Base-by-base conservation (phyloP, 2,329 filamentous ascomycete genomes). In the Penicillium sp. region DNA sequence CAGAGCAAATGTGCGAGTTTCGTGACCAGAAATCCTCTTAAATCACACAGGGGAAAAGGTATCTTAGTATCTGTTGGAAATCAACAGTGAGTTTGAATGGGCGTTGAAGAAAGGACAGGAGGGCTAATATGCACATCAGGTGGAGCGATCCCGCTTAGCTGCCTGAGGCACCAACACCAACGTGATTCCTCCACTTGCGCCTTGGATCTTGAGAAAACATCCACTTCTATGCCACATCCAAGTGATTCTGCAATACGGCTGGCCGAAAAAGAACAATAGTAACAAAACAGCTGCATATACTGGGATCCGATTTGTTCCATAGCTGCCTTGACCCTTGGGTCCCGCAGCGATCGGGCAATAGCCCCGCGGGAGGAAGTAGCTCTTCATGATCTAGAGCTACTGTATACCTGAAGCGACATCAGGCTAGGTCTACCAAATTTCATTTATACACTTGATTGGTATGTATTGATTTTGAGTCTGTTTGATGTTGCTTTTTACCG, bases 81-180 rank as follows among this genome's bases (percentile, higher is more conserved):
- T 14, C 11, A 12, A 27, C 15, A 35, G 49, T 15, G 11, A 43
- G 18, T 11, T 18, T 40, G 37, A 12, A 40, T 22, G 9, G n/a
- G 26, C 15, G 26, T 18, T 33, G n/a, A 44, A 43, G 27, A 31
- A 45, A 41, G 35, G 14, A 27, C 42, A 27, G 23, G 22, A 44
- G 40, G 27, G 27, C 20, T 25, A 29, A 45, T 44, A 42, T 42
- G 49, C 49, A 43, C 20, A 41, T 44, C 20, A 31, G 40, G 49
- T 18, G 29, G 43, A 46, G 29, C 35, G 49, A 29, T 37, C 45
- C 49, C 49, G 48, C 31, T 3, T 15, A 2, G 7, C 2, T 25
- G 57, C 57, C 57, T 60, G 27, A 60, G 57, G 57, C 54, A 52
- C 43, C 31, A 43, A 44, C 27, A n/a, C 42, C n/a, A 61, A 61